Evolutionary conservation across 2,329 filamentous ascomycete species (phyloP), one percentile per base, ranked within the genome.

Genomic region (Westerdykella aurantiaca): DNA sequence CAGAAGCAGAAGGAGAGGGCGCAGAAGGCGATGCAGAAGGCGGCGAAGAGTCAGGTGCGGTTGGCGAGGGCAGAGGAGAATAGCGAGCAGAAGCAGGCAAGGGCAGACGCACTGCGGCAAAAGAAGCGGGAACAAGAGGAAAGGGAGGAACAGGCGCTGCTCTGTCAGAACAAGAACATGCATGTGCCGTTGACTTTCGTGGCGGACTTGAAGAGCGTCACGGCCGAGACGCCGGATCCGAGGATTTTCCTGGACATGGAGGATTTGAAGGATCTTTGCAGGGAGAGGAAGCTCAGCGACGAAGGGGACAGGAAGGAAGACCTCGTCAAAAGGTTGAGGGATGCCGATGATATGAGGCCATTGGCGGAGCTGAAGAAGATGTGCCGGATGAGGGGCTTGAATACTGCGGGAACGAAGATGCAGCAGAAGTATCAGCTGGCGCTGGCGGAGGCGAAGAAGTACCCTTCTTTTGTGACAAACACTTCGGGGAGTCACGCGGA

Each of bases 351-450:
- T 12, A 41, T 48, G 45, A 54, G 45, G 39, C 53, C 37, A 3
- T 29, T 47, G 9, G 39, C 38, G 5, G 47, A 60, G 12, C 50
- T 66, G 11, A 50, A 50, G 47, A 52, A 48, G 25, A 54, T 56
- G 53, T 57, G 55, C 39, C 47, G 45, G 18, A 29, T 47, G 6
- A 56, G 55, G 45, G 56, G 55, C 18, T 43, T 65, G 29, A 55
- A 47, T 12, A 39, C 39, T 4, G 46, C 49, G 12, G 53, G 51
- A 14, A 58, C 21, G 25, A 65, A 63, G 50, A 17, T 43, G 7
- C 43, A 52, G 39, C 52, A 64, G 47, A 47, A 44, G 34, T 57
- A 58, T 23, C 51, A 56, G 45, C 44, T 66, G 18, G 61, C 63
- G 2, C 39, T 58, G 18, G 45, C 41, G 14, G 55, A 53, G 16